A percentile compares a stretch with the other conserved stretches of the same genome.
phyloP scores from a whole-genome alignment of 140 eudicot species.

The Erigeron philadelphicus region DNA sequence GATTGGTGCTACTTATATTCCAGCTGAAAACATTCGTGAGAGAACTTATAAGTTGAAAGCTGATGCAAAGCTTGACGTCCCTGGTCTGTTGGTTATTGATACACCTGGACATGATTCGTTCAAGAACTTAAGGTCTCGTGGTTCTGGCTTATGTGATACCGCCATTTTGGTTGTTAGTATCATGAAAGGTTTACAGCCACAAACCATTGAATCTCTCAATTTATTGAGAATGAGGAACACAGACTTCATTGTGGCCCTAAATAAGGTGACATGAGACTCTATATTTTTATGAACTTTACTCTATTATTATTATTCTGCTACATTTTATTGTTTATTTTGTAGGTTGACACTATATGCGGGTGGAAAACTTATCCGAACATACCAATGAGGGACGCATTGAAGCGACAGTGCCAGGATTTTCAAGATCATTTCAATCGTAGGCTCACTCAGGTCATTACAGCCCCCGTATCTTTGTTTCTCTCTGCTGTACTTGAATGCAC shows the following conservation, averaged over 20 bases:
- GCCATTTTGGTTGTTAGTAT: constrained; percentile 89
- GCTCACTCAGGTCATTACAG: constrained; percentile 44
- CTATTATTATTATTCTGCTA: background rate
- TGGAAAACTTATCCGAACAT: constrained; percentile 82
- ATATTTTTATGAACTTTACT: constrained; percentile 14
- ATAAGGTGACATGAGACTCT: constrained; percentile 46
- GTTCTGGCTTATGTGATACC: constrained; percentile 90
- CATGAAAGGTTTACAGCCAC: constrained; percentile 95
- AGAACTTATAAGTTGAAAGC: constrained; percentile 69
- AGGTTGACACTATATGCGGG: constrained; percentile 86
- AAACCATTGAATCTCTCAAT: constrained; percentile 84
- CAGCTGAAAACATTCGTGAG: constrained; percentile 88
- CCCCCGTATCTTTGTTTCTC: background rate
- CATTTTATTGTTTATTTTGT: background rate
- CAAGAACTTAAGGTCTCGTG: constrained; percentile 81
- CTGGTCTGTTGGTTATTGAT: constrained; percentile 87
- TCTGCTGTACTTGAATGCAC: too few relatives aligned
- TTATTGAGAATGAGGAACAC: constrained; percentile 82
- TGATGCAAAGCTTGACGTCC: constrained; percentile 81
- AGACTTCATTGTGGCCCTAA: constrained; percentile 75
- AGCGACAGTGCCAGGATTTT: constrained; percentile 68
- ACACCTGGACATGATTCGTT: constrained; percentile 97
- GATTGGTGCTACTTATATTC: constrained; percentile 91
- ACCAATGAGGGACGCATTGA: constrained; percentile 75
- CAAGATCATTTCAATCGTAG: constrained; percentile 52